phyloP scores from a whole-genome alignment of 129 eudicot species.

The Chrysanthemum lavandulifolium region DNA sequence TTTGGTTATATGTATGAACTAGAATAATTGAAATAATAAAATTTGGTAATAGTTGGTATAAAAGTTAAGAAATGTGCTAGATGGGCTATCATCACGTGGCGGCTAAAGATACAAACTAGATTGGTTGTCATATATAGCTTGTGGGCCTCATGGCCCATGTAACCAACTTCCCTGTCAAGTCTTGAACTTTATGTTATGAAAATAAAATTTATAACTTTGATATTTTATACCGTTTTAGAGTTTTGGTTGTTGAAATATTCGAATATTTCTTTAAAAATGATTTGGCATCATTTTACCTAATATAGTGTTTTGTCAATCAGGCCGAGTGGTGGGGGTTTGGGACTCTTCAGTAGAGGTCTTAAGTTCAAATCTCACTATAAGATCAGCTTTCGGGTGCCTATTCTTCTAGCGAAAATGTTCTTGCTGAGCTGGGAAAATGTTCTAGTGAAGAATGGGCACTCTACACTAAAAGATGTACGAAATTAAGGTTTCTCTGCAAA shows the following conservation, averaged over 20 bases:
- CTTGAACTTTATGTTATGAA: not conserved
- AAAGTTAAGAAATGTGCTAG: slow-evolving; percentile 1
- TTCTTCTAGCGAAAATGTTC: no score
- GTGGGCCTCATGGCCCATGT: slow-evolving; percentile 17
- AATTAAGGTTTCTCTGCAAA: no score
- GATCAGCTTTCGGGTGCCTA: no score
- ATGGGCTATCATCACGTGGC: slow-evolving; percentile 16
- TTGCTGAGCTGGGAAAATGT: no score
- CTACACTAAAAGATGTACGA: no score
- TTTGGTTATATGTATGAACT: slow-evolving; percentile 17
- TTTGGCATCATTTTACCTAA: not conserved
- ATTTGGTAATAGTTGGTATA: not conserved
- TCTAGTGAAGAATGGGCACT: no score
- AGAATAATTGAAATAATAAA: slow-evolving; percentile 1
- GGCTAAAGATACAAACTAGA: not conserved
- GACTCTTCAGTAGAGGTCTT: no score
- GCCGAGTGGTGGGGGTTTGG: no score
- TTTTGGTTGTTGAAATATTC: no score
- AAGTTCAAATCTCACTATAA: no score
- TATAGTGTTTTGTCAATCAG: no score
- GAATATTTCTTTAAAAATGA: no score
- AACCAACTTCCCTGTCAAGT: not conserved
- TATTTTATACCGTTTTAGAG: not conserved
- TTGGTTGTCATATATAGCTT: slow-evolving; percentile 16
- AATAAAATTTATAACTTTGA: not conserved